These are phyloP conservation scores for Turnera subulata DNA, from an alignment of 345 rosid species.

Conservation along the genomic window DNA sequence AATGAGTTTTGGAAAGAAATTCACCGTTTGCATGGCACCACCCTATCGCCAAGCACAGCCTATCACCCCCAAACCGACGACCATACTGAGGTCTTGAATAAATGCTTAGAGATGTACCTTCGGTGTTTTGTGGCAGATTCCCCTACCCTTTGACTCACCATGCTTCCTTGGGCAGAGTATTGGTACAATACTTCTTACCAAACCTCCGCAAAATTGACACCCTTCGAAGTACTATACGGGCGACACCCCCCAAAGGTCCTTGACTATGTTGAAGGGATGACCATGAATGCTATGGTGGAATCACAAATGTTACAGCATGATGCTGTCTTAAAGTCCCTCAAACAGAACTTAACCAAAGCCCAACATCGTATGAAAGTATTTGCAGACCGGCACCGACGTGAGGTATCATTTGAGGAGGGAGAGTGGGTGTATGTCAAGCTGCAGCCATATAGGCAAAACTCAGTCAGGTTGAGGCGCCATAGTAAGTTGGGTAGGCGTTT, in stretches of 20 bases:
- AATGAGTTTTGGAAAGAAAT: background rate
- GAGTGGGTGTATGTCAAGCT: too few species aligned
- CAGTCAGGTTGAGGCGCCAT: too few species aligned
- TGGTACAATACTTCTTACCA: background rate
- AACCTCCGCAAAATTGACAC: background rate
- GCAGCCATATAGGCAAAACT: too few species aligned
- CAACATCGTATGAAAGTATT: too few species aligned
- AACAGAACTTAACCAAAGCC: too few species aligned
- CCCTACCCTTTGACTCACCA: background rate
- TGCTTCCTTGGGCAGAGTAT: background rate
- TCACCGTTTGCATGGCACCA: background rate
- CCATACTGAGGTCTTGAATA: background rate
- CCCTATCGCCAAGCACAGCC: accelerated
- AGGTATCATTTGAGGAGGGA: too few species aligned
- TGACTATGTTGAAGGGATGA: too few species aligned
- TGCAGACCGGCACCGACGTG: too few species aligned
- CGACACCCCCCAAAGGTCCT: background rate
- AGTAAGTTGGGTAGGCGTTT: too few species aligned
- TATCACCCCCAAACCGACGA: background rate
- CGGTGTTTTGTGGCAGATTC: background rate
- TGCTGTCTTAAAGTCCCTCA: too few species aligned
- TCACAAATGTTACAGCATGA: too few species aligned
- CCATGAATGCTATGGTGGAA: too few species aligned
- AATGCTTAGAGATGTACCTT: background rate
- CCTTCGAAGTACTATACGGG: background rate